Conservation (phyloP, 2,329 filamentous ascomycete species). For the Chrysoporthe austroafricana region DNA sequence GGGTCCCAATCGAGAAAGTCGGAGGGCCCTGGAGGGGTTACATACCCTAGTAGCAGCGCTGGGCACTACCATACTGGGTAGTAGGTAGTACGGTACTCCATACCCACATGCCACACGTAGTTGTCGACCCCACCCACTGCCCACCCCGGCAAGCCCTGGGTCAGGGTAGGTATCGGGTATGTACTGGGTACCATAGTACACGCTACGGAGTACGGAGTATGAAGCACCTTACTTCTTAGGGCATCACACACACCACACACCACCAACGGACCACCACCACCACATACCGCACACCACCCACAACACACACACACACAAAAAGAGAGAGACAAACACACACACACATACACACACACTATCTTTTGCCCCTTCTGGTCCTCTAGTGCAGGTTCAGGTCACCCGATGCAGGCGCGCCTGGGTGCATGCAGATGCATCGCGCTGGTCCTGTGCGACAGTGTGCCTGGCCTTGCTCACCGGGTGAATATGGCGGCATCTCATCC, state of each 20-base stretch:
- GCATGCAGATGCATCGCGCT: not conserved
- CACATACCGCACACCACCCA: not conserved
- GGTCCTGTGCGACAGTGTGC: not conserved
- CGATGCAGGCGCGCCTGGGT: not conserved
- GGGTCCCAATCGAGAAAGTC: not conserved
- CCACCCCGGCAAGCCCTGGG: too few relatives aligned
- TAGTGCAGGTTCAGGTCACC: not conserved
- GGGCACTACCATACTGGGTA: too few relatives aligned
- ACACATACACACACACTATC: not conserved
- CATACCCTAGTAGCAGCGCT: not conserved
- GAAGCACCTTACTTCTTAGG: not conserved
- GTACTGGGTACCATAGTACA: too few relatives aligned
- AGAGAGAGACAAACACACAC: not conserved
- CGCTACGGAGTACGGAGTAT: too few relatives aligned
- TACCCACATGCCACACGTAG: too few relatives aligned
- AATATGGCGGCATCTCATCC: too few relatives aligned
- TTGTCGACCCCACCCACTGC: too few relatives aligned
- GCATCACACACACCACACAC: not conserved
- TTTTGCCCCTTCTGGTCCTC: not conserved
- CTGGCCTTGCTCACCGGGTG: too few relatives aligned
- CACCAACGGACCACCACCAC: too few relatives aligned
- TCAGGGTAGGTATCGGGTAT: too few relatives aligned
- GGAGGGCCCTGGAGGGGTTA: not conserved
- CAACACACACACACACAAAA: not conserved
- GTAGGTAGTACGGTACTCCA: too few relatives aligned